Percentiles rank a stretch among this genome's conserved stretches.
Evolutionary conservation across 345 rosid species (phyloP).

Genomic region (Populus nigra): DNA sequence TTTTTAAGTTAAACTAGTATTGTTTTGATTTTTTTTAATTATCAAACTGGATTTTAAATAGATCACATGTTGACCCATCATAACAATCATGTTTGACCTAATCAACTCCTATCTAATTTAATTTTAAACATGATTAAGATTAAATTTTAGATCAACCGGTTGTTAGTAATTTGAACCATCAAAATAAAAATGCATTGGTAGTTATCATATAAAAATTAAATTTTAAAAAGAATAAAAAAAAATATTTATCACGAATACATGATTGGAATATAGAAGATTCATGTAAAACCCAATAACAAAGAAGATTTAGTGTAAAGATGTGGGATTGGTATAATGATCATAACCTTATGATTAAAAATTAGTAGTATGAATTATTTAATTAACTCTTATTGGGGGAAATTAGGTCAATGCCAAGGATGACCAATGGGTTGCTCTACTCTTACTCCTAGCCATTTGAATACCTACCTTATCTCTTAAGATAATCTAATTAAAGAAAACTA

Average conservation of each 20-base stretch:
- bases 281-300: not conserved
- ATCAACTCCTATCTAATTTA: too few species aligned
- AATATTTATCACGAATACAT: not conserved
- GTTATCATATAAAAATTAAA: too few species aligned
- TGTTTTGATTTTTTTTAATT: too few species aligned
- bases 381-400: constrained; percentile 6
- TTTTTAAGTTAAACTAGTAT: too few species aligned
- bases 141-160: too few species aligned
- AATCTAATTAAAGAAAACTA: not conserved
- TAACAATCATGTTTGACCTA: too few species aligned
- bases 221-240: fast-evolving
- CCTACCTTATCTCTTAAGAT: constrained; percentile 29
- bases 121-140: too few species aligned
- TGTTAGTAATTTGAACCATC: too few species aligned
- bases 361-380: not conserved
- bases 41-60: fast-evolving
- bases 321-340: too few species aligned
- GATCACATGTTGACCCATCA: fast-evolving
- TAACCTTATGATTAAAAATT: not conserved
- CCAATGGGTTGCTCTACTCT: constrained; percentile 17
- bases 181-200: too few species aligned
- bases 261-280: not conserved
- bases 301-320: not conserved
- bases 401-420: constrained; percentile 23
- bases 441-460: constrained; percentile 13